These are phyloP conservation scores for Phytophthora hybrid DNA, from an alignment of 352 stramenopile species.

Conservation along the genomic window DNA sequence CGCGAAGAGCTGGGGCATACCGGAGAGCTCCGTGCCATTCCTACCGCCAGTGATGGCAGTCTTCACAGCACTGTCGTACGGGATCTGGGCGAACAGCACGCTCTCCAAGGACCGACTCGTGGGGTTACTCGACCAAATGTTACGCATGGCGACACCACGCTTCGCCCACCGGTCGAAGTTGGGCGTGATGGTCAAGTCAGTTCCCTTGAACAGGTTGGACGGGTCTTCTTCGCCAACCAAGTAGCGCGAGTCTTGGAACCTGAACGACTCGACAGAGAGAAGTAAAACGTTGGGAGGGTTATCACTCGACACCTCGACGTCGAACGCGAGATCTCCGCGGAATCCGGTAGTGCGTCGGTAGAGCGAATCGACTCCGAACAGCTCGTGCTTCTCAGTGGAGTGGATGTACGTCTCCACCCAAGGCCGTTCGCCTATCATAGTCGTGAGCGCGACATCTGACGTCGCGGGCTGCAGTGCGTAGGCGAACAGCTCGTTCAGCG, in stretches of 20 bases:
- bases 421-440: slow-evolving; percentile 3
- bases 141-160: slow-evolving; percentile 55
- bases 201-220: slow-evolving; percentile 48
- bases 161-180: slow-evolving; percentile 61
- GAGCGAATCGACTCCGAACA: slow-evolving; percentile 28
- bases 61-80: slow-evolving; percentile 49
- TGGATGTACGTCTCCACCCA: slow-evolving; percentile 30
- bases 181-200: slow-evolving; percentile 44
- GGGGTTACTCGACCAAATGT: slow-evolving; percentile 66
- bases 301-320: slow-evolving; percentile 43
- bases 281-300: slow-evolving; percentile 61
- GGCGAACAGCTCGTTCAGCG: slow-evolving; percentile 39
- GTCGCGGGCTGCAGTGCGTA: slow-evolving; percentile 14
- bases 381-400: slow-evolving; percentile 31
- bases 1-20: slow-evolving; percentile 62
- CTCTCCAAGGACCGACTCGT: slow-evolving; percentile 66
- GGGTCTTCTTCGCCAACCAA: slow-evolving; percentile 50
- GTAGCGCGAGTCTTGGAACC: slow-evolving; percentile 60
- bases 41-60: slow-evolving; percentile 44
- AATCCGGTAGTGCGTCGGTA: slow-evolving; percentile 33
- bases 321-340: slow-evolving; percentile 33
- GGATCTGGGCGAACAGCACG: slow-evolving; percentile 59
- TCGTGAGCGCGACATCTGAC: slow-evolving; percentile 16
- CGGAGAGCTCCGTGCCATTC: slow-evolving; percentile 38
- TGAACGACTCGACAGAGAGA: slow-evolving; percentile 61